phyloP scores from a whole-genome alignment of 108 stramenopile genomes.

The Cyclotella sp. region DNA sequence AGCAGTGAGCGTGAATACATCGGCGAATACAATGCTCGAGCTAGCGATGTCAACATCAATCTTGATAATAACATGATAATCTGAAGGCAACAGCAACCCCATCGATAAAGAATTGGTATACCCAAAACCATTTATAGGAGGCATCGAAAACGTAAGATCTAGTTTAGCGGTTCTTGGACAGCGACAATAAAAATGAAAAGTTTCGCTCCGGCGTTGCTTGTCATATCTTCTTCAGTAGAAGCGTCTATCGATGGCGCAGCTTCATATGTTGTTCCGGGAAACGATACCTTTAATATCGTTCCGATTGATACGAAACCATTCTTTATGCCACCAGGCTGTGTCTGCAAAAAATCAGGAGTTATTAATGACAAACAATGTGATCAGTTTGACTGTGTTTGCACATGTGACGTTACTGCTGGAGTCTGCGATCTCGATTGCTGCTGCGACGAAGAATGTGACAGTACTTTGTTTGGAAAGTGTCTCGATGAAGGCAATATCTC shows the following conservation, averaged over 20 bases:
- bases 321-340: constrained; percentile 57
- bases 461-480: constrained; percentile 45
- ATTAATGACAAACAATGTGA: constrained; percentile 33
- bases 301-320: neutral
- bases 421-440: constrained; percentile 74
- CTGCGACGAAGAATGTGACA: constrained; percentile 68
- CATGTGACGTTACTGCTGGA: constrained; percentile 71
- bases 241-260: neutral
- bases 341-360: constrained; percentile 34
- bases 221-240: no score
- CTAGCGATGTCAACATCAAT: no score
- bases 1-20: no score
- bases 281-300: neutral
- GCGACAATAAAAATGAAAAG: no score
- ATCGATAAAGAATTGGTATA: constrained; percentile 47
- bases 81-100: constrained; percentile 51
- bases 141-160: constrained; percentile 55
- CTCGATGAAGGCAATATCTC: constrained; percentile 27
- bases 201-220: no score
- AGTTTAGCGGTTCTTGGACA: constrained; percentile 39
- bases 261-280: neutral
- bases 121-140: constrained; percentile 42
- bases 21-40: no score
- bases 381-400: constrained; percentile 66
- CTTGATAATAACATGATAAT: constrained; percentile 48